Base-by-base conservation (phyloP, 164 flowering plant species). In the Magnolia officinalis region DNA sequence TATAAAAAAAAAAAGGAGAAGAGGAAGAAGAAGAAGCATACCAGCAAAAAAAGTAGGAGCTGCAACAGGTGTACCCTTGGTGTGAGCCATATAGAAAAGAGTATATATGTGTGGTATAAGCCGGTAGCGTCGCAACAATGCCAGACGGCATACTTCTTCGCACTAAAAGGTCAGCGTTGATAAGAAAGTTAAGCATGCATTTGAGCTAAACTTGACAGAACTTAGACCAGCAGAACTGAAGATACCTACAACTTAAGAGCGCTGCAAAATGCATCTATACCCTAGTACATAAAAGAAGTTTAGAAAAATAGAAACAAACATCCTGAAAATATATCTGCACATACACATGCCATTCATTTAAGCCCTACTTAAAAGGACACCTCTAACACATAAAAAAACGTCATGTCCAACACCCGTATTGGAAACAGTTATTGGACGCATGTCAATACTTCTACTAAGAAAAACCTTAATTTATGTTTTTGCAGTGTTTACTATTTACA, bases 101-200 rank as follows among this genome's bases (percentile, higher is more conserved):
- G 97, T 91, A 82, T 93, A 95, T 68, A 95, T 79, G 79, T 90
- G 94, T 55, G 92, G 97, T 59, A 95, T 52, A 74, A 95, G 83
- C 50, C 93, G 92, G 80, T 93, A 95, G 64, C 99, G 95, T 84
- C 98, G 89, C 85, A 82, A 77, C 80, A 95, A 83, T 64, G 99
- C 99, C 64, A 89, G 80, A 70, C 98, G 98, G 77, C 99, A 95
- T 78, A 93, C 97, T 82, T 93, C 94, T 82, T 95, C 99, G 82
- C 97, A 92, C 99, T 93, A 65, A 71, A 61, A 21, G 50, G 55
- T 72, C 24, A 75, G 77, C 4, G 8, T 67, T 55, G 13, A 69
- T 45, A 37, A 7, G 10, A 67, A 16, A 67, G n/a, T 16, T 24
- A 21, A 24, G 68, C 14, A 65, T 23, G 13, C 24, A 65, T 24